phyloP scores from a whole-genome alignment of 768 basidiomycete species.

The Calocybe gangraenosa region DNA sequence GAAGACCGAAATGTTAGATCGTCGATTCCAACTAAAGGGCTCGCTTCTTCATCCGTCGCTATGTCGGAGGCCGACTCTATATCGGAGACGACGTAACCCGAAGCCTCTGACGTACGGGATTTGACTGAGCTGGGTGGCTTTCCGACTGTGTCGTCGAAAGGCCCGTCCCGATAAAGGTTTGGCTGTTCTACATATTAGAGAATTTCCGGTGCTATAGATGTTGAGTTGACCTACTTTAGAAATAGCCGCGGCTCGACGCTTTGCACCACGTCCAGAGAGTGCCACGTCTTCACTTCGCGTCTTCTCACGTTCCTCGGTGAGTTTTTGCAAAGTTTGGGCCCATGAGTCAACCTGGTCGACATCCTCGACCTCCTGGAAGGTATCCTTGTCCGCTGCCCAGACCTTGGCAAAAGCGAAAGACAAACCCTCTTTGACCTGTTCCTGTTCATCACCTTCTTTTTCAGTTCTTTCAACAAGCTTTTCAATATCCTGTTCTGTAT shows the following conservation, averaged over 20 bases:
- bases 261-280: slow-evolving; percentile 67
- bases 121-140: slow-evolving; percentile 10
- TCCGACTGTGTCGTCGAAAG: slow-evolving; percentile 4
- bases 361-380: slow-evolving; percentile 64
- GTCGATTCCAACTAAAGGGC: too few species aligned
- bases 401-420: slow-evolving; percentile 88
- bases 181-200: too few species aligned
- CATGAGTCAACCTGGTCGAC: slow-evolving; percentile 74
- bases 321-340: slow-evolving; percentile 63
- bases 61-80: slow-evolving; percentile 20
- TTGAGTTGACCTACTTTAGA: slow-evolving; percentile 30
- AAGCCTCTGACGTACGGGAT: slow-evolving; percentile 25
- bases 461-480: slow-evolving; percentile 86
- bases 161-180: slow-evolving; percentile 24
- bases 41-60: slow-evolving; percentile 13
- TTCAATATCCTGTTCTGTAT: slow-evolving; percentile 78
- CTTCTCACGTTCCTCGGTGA: slow-evolving; percentile 40
- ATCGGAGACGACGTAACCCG: slow-evolving; percentile 30
- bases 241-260: slow-evolving; percentile 68
- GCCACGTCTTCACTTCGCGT: slow-evolving; percentile 41
- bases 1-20: slow-evolving; percentile 14
- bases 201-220: not conserved
- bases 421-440: slow-evolving; percentile 43
- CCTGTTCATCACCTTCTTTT: slow-evolving; percentile 56
- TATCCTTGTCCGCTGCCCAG: slow-evolving; percentile 79